Evolutionary conservation across 371 early-diverging fungal species (phyloP).

Genomic region (Rhizomucor pusillus): DNA sequence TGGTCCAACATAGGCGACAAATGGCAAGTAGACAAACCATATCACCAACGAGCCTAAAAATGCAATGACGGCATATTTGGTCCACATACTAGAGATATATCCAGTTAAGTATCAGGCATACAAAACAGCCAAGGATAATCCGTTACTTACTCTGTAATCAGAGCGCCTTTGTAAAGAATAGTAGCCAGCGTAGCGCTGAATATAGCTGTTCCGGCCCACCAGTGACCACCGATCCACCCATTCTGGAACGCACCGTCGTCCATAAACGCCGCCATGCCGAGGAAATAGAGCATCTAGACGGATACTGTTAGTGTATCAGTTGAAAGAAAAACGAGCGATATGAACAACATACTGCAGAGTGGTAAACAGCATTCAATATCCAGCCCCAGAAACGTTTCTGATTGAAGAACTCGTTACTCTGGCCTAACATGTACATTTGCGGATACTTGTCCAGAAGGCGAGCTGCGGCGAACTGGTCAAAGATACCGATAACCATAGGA

Average conservation of each 20-base stretch:
- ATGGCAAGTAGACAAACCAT: slow-evolving; percentile 87
- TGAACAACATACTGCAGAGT: slow-evolving; percentile 59
- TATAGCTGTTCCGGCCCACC: slow-evolving; percentile 76
- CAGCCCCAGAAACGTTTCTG: slow-evolving; percentile 93
- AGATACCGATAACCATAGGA: slow-evolving; percentile 87
- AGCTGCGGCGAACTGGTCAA: slow-evolving; percentile 90
- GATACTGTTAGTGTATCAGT: background rate
- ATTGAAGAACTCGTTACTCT: slow-evolving; percentile 89
- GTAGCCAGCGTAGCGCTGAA: slow-evolving; percentile 78
- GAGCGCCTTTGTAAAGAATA: slow-evolving; percentile 78
- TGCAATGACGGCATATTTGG: slow-evolving; percentile 77
- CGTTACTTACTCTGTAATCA: slow-evolving; percentile 71
- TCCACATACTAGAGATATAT: slow-evolving; percentile 65
- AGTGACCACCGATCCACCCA: slow-evolving; percentile 73
- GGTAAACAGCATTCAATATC: slow-evolving; percentile 91
- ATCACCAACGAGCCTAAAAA: slow-evolving; percentile 81
- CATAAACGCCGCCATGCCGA: slow-evolving; percentile 59
- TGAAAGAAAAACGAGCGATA: background rate
- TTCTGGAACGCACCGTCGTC: slow-evolving; percentile 54
- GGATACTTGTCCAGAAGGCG: slow-evolving; percentile 94
- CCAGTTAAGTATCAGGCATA: background rate
- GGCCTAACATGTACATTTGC: slow-evolving; percentile 93
- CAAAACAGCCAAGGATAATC: background rate
- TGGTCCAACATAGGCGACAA: slow-evolving; percentile 86
- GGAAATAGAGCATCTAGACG: slow-evolving; percentile 57